These are phyloP conservation scores for Russula ochroleuca DNA, from an alignment of 768 basidiomycete genomes.

Conservation along the genomic window DNA sequence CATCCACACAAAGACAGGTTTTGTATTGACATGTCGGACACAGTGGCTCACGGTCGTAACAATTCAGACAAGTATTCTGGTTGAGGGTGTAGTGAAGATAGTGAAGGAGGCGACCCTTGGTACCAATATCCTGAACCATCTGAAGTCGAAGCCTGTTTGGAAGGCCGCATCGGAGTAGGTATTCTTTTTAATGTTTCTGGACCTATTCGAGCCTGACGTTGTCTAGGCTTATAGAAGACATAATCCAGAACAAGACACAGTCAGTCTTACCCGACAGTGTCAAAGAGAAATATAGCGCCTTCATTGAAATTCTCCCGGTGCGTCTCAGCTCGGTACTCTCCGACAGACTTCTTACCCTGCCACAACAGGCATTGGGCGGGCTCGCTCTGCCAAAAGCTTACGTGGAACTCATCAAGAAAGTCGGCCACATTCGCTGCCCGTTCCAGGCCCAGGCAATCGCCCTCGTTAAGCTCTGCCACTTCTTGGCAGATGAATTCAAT, in stretches of 20 bases:
- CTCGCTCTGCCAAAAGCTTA: slow-evolving; percentile 4
- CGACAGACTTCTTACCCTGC: background rate
- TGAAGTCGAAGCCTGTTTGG: slow-evolving; percentile 22
- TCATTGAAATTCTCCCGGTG: slow-evolving; percentile 8
- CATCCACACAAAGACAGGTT: background rate
- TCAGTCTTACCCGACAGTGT: background rate
- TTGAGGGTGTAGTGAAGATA: slow-evolving; percentile 20
- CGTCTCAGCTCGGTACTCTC: background rate
- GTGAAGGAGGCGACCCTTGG: background rate
- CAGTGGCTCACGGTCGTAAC: slow-evolving; percentile 18
- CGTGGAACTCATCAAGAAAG: slow-evolving; percentile 17
- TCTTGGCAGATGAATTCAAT: slow-evolving; percentile 16
- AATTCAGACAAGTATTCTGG: slow-evolving; percentile 20
- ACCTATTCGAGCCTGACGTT: background rate
- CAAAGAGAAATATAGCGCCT: slow-evolving; percentile 2
- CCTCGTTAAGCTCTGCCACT: slow-evolving; percentile 20
- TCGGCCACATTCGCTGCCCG: slow-evolving; percentile 17
- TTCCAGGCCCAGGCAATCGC: slow-evolving; percentile 25
- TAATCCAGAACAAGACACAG: background rate
- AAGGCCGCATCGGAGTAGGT: slow-evolving; percentile 7
- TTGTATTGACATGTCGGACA: background rate
- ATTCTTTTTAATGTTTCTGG: background rate
- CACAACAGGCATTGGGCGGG: background rate
- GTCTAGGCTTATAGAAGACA: slow-evolving; percentile 7
- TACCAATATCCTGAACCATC: background rate